These are phyloP conservation scores for Cyberlindnera galapagoensis DNA, from an alignment of 805 yeast genomes.

Conservation along the genomic window DNA sequence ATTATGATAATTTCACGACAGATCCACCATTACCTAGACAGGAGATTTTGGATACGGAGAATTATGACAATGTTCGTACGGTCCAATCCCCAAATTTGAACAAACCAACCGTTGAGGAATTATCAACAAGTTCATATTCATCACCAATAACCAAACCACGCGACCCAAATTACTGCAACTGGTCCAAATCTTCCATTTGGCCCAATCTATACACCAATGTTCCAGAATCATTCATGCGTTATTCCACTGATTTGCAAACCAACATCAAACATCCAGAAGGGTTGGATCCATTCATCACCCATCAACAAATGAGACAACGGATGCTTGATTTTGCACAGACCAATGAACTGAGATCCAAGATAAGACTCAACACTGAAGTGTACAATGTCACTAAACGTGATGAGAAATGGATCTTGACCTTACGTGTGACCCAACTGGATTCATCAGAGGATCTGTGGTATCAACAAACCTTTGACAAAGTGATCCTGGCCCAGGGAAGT, in stretches of 20 bases:
- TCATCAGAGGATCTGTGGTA: slow-evolving; percentile 32
- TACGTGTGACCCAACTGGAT: slow-evolving; percentile 14
- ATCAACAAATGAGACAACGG: slow-evolving; percentile 27
- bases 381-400: slow-evolving; percentile 28
- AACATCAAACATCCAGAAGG: slow-evolving; percentile 10
- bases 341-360: slow-evolving; percentile 26
- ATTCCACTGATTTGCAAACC: slow-evolving; percentile 26
- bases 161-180: slow-evolving; percentile 29
- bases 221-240: slow-evolving; percentile 31
- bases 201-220: slow-evolving; percentile 33
- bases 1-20: slow-evolving; percentile 17
- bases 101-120: slow-evolving; percentile 12
- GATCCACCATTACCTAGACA: slow-evolving; percentile 25
- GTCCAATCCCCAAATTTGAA: slow-evolving; percentile 19
- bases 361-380: slow-evolving; percentile 35
- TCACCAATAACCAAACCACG: slow-evolving; percentile 15
- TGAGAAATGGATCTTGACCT: slow-evolving; percentile 33
- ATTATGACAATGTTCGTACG: slow-evolving; percentile 28
- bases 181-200: slow-evolving; percentile 32
- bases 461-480: slow-evolving; percentile 44
- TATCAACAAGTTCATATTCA: slow-evolving; percentile 16
- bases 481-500: slow-evolving; percentile 54
- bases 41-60: slow-evolving; percentile 27
- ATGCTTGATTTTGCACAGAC: slow-evolving; percentile 24
- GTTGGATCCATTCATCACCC: slow-evolving; percentile 33